Evolutionary conservation across 176 grass and related monocot species (phyloP).

Genomic region (Cocos nucifera): DNA sequence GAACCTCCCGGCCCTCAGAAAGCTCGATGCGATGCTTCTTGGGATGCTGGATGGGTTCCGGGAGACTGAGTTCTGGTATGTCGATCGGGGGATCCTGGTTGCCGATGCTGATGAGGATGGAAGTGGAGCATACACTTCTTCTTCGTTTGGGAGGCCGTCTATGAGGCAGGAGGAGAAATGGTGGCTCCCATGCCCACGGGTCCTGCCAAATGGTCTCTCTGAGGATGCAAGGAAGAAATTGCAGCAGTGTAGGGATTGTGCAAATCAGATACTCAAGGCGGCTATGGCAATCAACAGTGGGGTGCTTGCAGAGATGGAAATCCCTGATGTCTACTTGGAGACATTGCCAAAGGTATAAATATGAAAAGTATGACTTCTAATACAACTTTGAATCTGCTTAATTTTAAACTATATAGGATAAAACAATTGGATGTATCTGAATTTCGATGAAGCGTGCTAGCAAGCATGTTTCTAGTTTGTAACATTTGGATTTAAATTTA

Average conservation of each 20-base stretch:
- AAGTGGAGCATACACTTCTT: conserved; percentile 19
- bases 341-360: conserved; percentile 76
- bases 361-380: too few relatives aligned
- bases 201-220: conserved; percentile 64
- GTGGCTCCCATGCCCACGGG: conserved; percentile 86
- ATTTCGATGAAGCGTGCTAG: too few relatives aligned
- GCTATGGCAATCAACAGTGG: conserved; percentile 96
- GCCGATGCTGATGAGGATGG: conserved; percentile 42
- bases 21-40: conserved; percentile 92
- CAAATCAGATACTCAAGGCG: conserved; percentile 94
- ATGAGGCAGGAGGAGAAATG: conserved; percentile 97
- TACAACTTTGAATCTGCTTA: too few relatives aligned
- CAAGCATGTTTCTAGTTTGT: too few relatives aligned
- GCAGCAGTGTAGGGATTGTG: conserved; percentile 85
- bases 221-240: conserved; percentile 79
- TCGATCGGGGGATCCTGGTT: conserved; percentile 72
- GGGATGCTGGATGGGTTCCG: conserved; percentile 76
- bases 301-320: conserved; percentile 88
- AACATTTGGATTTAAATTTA: too few relatives aligned
- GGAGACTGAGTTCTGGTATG: conserved; percentile 88
- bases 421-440: too few relatives aligned
- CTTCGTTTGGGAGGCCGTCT: conserved; percentile 47
- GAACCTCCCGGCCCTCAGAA: conserved; percentile 94
- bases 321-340: conserved; percentile 75
- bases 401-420: too few relatives aligned